Conservation (phyloP, 83 land plant genomes). For the Picea abies region DNA sequence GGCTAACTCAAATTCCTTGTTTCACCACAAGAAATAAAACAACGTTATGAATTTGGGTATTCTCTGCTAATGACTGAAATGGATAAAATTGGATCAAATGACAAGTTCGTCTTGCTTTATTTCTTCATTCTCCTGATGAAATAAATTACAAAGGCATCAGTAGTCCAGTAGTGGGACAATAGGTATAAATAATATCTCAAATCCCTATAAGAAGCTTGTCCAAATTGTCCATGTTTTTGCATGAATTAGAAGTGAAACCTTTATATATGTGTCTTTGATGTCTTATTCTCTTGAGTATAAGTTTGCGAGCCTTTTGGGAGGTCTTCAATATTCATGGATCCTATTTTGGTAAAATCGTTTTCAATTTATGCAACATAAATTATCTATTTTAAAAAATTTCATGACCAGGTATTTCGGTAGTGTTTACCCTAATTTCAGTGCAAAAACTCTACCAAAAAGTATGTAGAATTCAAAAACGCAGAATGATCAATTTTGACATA, state of each 20-base stretch:
- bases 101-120: slow-evolving; percentile 25
- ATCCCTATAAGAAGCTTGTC: slow-evolving; percentile 27
- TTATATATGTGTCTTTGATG: too few relatives aligned
- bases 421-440: too few relatives aligned
- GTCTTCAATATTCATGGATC: too few relatives aligned
- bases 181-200: slow-evolving; percentile 26
- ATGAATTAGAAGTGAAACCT: slow-evolving; percentile 33
- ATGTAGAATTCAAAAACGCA: too few relatives aligned
- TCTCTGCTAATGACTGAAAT: slow-evolving; percentile 27
- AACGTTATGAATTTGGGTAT: slow-evolving; percentile 28
- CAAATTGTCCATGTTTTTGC: slow-evolving; percentile 27
- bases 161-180: slow-evolving; percentile 14
- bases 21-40: slow-evolving; percentile 32
- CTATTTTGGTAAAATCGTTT: too few relatives aligned
- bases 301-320: too few relatives aligned
- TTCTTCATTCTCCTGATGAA: slow-evolving; percentile 10
- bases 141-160: neutral
- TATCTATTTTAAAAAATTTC: too few relatives aligned
- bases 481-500: too few relatives aligned
- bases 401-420: too few relatives aligned
- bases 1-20: slow-evolving; percentile 36
- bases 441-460: too few relatives aligned
- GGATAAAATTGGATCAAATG: slow-evolving; percentile 27
- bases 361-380: too few relatives aligned
- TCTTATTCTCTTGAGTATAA: too few relatives aligned